Evolutionary conservation across 2,329 filamentous ascomycete species (phyloP).

Genomic region (Aspergillus spinulosporus): DNA sequence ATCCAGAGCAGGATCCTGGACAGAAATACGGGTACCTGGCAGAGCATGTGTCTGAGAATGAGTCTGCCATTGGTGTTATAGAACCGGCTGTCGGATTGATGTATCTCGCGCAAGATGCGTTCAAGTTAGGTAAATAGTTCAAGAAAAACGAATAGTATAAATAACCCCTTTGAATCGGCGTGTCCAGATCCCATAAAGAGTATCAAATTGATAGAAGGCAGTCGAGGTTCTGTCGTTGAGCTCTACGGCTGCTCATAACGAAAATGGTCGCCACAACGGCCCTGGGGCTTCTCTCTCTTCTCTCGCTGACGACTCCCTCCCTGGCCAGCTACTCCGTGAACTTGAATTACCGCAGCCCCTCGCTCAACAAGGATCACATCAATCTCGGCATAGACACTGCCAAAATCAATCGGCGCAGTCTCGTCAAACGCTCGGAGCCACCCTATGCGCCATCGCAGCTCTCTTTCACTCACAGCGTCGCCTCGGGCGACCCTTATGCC

Average conservation of each 20-base stretch:
- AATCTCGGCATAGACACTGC: constrained; percentile 50
- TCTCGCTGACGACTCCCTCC: constrained; percentile 22
- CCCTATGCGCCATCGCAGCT: constrained; percentile 51
- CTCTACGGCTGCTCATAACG: neutral
- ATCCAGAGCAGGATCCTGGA: too few species aligned
- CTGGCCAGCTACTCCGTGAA: constrained; percentile 47
- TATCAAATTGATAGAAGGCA: too few species aligned
- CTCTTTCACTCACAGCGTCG: constrained; percentile 67
- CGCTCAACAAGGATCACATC: constrained; percentile 56
- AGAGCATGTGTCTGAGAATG: too few species aligned
- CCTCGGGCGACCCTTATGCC: constrained; percentile 49
- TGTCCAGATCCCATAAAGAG: too few species aligned
- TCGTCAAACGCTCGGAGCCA: constrained; percentile 56
- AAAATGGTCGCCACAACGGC: constrained; percentile 11
- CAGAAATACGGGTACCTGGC: too few species aligned
- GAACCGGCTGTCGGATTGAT: too few species aligned
- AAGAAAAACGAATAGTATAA: neutral
- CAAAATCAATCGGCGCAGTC: constrained; percentile 60
- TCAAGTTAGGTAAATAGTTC: too few species aligned
- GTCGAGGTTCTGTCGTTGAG: neutral
- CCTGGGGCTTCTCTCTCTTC: neutral
- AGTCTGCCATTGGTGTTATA: too few species aligned
- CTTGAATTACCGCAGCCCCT: constrained; percentile 68
- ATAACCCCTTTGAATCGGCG: neutral
- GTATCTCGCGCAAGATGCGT: too few species aligned